These are phyloP conservation scores for Tubosaeta sp. DNA, from an alignment of 768 basidiomycete genomes.

Conservation along the genomic window DNA sequence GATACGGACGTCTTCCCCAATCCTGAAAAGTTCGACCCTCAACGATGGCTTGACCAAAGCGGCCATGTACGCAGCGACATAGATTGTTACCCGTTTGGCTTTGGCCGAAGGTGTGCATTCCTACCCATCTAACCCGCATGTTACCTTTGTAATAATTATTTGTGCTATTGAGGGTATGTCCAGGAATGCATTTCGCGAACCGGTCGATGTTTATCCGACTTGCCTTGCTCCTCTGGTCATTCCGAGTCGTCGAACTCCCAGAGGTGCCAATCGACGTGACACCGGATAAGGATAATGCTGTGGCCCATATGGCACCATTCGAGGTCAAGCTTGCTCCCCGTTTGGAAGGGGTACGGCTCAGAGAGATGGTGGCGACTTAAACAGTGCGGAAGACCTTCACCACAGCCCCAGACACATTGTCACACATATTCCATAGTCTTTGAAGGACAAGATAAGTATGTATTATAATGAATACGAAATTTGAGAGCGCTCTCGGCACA, in stretches of 20 bases:
- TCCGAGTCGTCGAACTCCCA: constrained; percentile 46
- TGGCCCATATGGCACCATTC: constrained; percentile 55
- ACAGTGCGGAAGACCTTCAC: neutral
- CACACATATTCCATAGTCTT: too few species aligned
- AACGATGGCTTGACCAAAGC: constrained; percentile 46
- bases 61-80: constrained; percentile 45
- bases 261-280: constrained; percentile 48
- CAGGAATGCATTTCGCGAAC: constrained; percentile 52
- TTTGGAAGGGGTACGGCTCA: constrained; percentile 11
- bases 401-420: too few species aligned
- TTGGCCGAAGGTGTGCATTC: constrained; percentile 37
- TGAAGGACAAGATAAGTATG: too few species aligned
- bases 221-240: constrained; percentile 58
- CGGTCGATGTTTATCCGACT: constrained; percentile 56
- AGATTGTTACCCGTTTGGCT: constrained; percentile 49
- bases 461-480: too few species aligned
- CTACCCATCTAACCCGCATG: neutral
- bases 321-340: constrained; percentile 51
- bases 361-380: constrained; percentile 11
- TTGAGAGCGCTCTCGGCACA: too few species aligned
- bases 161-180: constrained; percentile 45
- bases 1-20: constrained; percentile 54
- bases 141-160: too few species aligned
- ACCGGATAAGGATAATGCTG: constrained; percentile 51
- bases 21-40: constrained; percentile 54